Percentiles rank a stretch among this genome's conserved stretches.
Evolutionary conservation across 2,329 filamentous ascomycete species (phyloP).

Genomic region (Fusarium verrucosum): DNA sequence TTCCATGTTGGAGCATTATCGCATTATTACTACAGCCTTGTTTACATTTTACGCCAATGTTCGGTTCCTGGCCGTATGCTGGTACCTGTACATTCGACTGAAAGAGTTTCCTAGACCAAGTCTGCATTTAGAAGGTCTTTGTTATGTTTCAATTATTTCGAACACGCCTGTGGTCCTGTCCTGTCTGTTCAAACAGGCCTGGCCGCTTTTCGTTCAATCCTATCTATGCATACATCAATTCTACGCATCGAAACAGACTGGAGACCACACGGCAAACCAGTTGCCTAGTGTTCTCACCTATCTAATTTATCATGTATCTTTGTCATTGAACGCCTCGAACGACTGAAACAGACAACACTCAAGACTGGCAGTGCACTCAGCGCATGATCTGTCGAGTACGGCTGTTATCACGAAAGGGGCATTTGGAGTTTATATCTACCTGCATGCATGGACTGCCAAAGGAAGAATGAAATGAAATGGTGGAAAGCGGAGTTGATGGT

Average conservation of each 20-base stretch:
- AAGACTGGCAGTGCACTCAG: background rate
- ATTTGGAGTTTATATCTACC: constrained; percentile 10
- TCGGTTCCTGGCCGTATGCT: constrained; percentile 8
- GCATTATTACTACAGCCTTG: constrained; percentile 31
- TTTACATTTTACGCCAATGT: constrained; percentile 26
- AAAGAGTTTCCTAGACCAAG: constrained; percentile 36
- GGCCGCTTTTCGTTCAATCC: background rate
- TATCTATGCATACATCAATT: background rate
- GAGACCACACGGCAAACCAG: constrained; percentile 2
- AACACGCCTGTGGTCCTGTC: constrained; percentile 6
- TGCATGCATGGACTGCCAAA: constrained; percentile 16
- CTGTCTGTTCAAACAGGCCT: constrained; percentile 7
- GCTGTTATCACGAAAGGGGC: background rate
- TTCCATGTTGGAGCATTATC: constrained; percentile 28
- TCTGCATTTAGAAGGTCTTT: constrained; percentile 42
- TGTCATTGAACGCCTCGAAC: background rate
- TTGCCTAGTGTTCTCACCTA: background rate
- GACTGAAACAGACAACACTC: background rate
- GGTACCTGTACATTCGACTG: constrained; percentile 33
- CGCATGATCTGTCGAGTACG: background rate
- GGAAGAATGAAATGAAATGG: constrained; percentile 8
- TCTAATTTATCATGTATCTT: constrained; percentile 11
- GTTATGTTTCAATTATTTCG: constrained; percentile 22
- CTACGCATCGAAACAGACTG: background rate
- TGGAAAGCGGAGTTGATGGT: constrained; percentile 26